These are phyloP conservation scores for Lepiota venenata DNA, from an alignment of 768 basidiomycete genomes.

Conservation along the genomic window DNA sequence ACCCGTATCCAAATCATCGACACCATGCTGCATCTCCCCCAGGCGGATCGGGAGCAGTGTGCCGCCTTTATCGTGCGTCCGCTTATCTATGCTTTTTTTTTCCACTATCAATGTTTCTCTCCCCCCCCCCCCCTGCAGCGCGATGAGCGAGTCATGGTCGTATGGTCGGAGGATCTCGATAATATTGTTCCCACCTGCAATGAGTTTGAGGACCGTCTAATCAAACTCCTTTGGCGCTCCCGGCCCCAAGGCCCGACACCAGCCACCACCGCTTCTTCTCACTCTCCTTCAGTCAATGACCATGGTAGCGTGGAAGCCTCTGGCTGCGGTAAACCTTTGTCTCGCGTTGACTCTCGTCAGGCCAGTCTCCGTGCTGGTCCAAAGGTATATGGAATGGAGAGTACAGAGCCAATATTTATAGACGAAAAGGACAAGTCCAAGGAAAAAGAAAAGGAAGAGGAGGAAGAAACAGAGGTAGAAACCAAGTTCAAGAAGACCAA, in stretches of 20 bases:
- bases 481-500: slow-evolving; percentile 27
- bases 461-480: not conserved
- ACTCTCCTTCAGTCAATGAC: slow-evolving; percentile 8
- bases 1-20: slow-evolving; percentile 86
- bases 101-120: too few species aligned
- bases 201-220: slow-evolving; percentile 75
- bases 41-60: slow-evolving; percentile 82
- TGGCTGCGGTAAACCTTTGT: not conserved
- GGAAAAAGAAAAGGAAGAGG: slow-evolving; percentile 5
- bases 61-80: slow-evolving; percentile 78
- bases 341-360: not conserved
- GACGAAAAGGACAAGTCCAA: slow-evolving; percentile 1
- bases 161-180: slow-evolving; percentile 83
- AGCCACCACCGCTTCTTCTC: slow-evolving; percentile 12
- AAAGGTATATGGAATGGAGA: slow-evolving; percentile 3
- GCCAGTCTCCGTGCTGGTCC: not conserved
- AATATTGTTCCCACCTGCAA: slow-evolving; percentile 69
- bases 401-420: not conserved
- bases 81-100: too few species aligned
- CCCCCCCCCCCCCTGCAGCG: slow-evolving; percentile 52
- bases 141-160: slow-evolving; percentile 79
- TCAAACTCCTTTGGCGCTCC: slow-evolving; percentile 75
- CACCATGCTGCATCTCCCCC: slow-evolving; percentile 71
- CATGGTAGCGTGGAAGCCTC: slow-evolving; percentile 1
- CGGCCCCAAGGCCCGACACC: slow-evolving; percentile 23